phyloP scores from a whole-genome alignment of 176 grass and related monocot species.

The Oryza officinalis region DNA sequence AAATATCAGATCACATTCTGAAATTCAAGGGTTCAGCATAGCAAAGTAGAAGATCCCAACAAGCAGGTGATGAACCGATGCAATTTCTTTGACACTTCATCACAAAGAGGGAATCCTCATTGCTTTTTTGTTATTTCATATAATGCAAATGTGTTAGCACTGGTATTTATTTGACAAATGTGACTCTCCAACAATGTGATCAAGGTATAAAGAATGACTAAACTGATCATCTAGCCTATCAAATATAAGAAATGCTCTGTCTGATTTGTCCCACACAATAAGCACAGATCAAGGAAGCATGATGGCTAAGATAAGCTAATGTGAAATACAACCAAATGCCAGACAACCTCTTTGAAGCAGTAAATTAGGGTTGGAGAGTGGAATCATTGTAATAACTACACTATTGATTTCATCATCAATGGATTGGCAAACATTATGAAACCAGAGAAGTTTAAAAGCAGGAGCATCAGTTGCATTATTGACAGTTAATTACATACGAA shows the following conservation, averaged over 20 bases:
- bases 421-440: neutral
- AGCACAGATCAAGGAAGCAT: neutral
- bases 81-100: neutral
- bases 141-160: neutral
- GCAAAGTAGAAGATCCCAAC: neutral
- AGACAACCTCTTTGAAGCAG: neutral
- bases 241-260: neutral
- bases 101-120: neutral
- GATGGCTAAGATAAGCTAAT: neutral
- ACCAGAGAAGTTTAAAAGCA: constrained; percentile 2
- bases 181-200: neutral
- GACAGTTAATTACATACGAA: neutral
- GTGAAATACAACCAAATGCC: neutral
- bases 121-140: constrained; percentile 1
- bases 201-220: neutral
- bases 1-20: neutral
- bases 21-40: neutral
- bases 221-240: neutral
- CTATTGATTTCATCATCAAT: neutral
- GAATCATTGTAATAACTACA: neutral
- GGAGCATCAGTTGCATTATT: neutral
- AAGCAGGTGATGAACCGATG: neutral
- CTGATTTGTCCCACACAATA: neutral
- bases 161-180: neutral
- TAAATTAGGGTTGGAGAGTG: neutral